Percentiles rank a stretch among this genome's conserved stretches.
Evolutionary conservation across 1,139 yeast genomes (phyloP).

Genomic region (Sugiyamaella xylanicola): DNA sequence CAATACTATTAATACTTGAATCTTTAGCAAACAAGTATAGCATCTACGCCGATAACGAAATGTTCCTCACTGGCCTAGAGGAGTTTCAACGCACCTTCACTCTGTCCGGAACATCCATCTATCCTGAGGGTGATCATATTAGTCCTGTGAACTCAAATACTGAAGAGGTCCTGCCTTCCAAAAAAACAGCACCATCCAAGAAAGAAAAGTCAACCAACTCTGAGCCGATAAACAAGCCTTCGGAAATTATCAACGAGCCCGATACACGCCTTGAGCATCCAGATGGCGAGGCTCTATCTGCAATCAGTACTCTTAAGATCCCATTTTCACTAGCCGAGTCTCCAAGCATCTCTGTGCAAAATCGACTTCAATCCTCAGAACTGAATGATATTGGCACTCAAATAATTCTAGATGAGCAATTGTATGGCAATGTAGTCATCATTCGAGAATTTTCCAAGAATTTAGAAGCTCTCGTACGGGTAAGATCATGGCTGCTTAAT

Average conservation of each 20-base stretch:
- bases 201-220: constrained; percentile 5
- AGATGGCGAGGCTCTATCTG: too few species aligned
- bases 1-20: constrained; percentile 22
- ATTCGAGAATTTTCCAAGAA: constrained; percentile 37
- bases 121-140: constrained; percentile 15
- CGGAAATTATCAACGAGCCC: too few species aligned
- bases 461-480: constrained; percentile 33
- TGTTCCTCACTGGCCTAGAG: constrained; percentile 22
- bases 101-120: not conserved
- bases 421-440: constrained; percentile 32
- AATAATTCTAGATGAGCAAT: too few species aligned
- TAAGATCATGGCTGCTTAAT: constrained; percentile 33
- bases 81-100: constrained; percentile 28
- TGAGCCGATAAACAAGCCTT: too few species aligned
- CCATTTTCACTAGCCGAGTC: too few species aligned
- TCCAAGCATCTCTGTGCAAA: too few species aligned
- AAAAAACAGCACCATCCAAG: not conserved
- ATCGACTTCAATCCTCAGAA: too few species aligned
- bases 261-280: too few species aligned
- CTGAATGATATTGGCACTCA: too few species aligned
- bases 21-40: constrained; percentile 24
- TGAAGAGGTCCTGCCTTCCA: not conserved
- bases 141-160: constrained; percentile 22
- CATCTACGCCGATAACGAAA: constrained; percentile 24
- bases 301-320: too few species aligned